Evolutionary conservation across 768 basidiomycete genomes (phyloP), one percentile per base, ranked within the genome.

Genomic region (Auricularia cornea): DNA sequence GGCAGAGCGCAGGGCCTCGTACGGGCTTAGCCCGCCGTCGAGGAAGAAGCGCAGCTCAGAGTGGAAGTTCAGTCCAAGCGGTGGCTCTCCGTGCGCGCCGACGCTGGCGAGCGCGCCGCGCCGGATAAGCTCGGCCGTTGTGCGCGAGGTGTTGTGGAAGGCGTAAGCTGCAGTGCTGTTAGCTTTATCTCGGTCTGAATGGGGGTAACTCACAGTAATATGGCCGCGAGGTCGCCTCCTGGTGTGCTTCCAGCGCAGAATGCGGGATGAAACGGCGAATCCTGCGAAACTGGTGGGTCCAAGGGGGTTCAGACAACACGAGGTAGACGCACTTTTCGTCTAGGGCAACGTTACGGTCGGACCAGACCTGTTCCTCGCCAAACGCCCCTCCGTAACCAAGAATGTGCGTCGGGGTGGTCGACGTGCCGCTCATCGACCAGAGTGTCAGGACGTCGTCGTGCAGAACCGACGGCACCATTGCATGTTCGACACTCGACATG

Each of bases 401-500:
- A 31, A 89, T 73, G 65, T 90, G 88, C 0, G 89, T 90, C 2
- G 89, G 89, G 0, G 88, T 89, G 28, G 82, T 77, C 12, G 84
- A 87, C 14, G 89, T 89, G 4, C 89, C 89, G 68, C 88, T 90
- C 69, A 77, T 62, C 3, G 84, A 82, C 68, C 79, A 90, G 12
- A 90, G 76, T 0, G 77, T 85, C 29, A 85, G 69, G 60, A 90
- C 76, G 66, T 89, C 89, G 29, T 89, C 87, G 67, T 85, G 89
- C 3, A 90, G 76, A 11, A 73, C 72, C 1, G 89, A 82, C 1
- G 88, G 76, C 5, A 89, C 89, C 48, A 90, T 71, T 23, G 87
- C 78, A 67, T 90, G 88, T 70, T 90, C 88, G 12, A 90, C 75
- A 2, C 87, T 89, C 2, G 88, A 88, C 88, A 89, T 89, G 20